Conservation (phyloP, 2,329 filamentous ascomycete species). For the Fusarium xyrophilum region DNA sequence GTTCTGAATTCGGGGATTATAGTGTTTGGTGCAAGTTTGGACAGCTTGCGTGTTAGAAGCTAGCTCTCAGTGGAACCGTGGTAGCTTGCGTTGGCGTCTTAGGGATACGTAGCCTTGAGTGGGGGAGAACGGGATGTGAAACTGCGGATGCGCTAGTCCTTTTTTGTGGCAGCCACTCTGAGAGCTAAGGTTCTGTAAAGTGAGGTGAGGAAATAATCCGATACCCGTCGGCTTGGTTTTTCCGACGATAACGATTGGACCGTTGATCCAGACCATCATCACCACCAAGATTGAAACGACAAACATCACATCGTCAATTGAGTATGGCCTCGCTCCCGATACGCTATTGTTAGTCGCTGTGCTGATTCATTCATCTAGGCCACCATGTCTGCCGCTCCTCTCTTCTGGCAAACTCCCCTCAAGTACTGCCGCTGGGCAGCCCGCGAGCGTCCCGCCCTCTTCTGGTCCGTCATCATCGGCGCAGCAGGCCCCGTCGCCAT, state of each 20-base stretch:
- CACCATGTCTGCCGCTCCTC: slow-evolving; percentile 67
- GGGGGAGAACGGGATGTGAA: slow-evolving; percentile 5
- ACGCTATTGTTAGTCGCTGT: background rate
- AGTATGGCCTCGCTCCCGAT: slow-evolving; percentile 34
- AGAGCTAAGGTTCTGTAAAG: background rate
- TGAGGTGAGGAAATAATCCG: slow-evolving; percentile 35
- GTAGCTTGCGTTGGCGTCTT: slow-evolving; percentile 41
- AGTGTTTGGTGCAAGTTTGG: slow-evolving; percentile 32
- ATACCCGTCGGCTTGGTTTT: slow-evolving; percentile 43
- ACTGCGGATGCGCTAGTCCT: slow-evolving; percentile 18
- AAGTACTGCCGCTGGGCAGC: slow-evolving; percentile 88
- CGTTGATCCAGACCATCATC: slow-evolving; percentile 32
- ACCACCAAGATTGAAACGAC: slow-evolving; percentile 29
- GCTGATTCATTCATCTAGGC: background rate
- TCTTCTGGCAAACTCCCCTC: slow-evolving; percentile 86
- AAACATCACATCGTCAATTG: slow-evolving; percentile 46
- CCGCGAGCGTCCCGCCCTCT: slow-evolving; percentile 87
- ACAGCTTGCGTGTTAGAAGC: slow-evolving; percentile 38
- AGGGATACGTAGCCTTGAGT: slow-evolving; percentile 50
- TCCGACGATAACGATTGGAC: slow-evolving; percentile 42
- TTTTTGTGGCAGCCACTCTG: background rate
- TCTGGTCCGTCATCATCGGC: slow-evolving; percentile 84
- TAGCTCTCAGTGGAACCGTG: slow-evolving; percentile 36
- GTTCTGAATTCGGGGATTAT: slow-evolving; percentile 21
- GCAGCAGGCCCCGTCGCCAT: slow-evolving; percentile 74